Evolutionary conservation across 1,284 basidiomycete species (phyloP).

Genomic region (Tremellales sp.): DNA sequence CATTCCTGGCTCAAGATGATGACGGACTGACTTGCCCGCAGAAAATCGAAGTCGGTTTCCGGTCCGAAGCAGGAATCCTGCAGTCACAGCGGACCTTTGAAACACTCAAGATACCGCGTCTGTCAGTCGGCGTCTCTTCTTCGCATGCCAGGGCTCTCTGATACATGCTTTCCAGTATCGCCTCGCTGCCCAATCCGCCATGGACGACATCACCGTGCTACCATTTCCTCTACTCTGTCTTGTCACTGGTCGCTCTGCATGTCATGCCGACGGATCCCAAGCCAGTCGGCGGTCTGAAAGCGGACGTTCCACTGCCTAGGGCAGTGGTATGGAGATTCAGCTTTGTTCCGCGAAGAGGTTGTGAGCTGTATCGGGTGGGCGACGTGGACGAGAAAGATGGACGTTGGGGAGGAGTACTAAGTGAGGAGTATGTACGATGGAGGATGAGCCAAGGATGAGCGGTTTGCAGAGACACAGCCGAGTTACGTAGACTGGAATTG

Average conservation of each 20-base stretch:
- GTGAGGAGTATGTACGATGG: conserved; percentile 40
- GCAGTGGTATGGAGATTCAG: conserved; percentile 38
- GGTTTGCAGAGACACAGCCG: no score
- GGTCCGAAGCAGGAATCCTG: conserved; percentile 69
- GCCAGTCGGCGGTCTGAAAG: conserved; percentile 5
- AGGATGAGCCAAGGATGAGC: no score
- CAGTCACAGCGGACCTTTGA: conserved; percentile 63
- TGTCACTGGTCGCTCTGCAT: conserved; percentile 27
- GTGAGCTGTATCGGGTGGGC: conserved; percentile 30
- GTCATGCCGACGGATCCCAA: conserved; percentile 40
- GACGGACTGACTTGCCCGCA: conserved; percentile 38
- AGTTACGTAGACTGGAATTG: no score
- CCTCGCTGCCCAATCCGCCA: conserved; percentile 18
- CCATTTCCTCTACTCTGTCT: conserved; percentile 36
- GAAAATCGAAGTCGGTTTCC: conserved; percentile 88
- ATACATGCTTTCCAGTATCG: conserved; percentile 13
- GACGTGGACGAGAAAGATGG: conserved; percentile 16
- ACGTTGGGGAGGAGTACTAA: conserved; percentile 42
- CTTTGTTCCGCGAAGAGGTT: conserved; percentile 39
- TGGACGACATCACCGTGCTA: conserved; percentile 38
- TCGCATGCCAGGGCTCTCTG: conserved; percentile 1
- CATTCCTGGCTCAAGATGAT: not conserved
- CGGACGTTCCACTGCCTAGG: conserved; percentile 23
- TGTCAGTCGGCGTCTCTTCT: conserved; percentile 42
- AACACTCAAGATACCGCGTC: conserved; percentile 65